phyloP scores from a whole-genome alignment of 495 filamentous ascomycete species.

The Astrocystis sublimbata region DNA sequence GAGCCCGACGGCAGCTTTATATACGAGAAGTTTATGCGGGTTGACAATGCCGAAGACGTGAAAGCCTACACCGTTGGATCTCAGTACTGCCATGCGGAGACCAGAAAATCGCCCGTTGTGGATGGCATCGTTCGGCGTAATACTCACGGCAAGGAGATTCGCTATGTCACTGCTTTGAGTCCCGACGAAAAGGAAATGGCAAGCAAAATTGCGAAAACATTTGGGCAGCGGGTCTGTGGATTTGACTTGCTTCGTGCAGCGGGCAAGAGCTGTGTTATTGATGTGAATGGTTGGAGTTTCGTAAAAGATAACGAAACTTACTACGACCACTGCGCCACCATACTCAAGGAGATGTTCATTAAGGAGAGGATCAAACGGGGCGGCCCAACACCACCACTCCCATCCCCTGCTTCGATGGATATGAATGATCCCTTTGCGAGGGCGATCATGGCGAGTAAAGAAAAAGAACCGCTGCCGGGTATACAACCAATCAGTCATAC shows the following conservation, averaged over 20 bases:
- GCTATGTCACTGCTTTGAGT: slow-evolving; percentile 84
- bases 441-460: slow-evolving; percentile 32
- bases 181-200: slow-evolving; percentile 84
- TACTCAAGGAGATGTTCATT: slow-evolving; percentile 83
- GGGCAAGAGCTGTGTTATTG: slow-evolving; percentile 93
- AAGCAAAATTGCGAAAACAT: slow-evolving; percentile 83
- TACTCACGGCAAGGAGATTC: slow-evolving; percentile 93
- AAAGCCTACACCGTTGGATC: slow-evolving; percentile 98
- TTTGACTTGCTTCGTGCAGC: slow-evolving; percentile 90
- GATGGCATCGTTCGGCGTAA: slow-evolving; percentile 95
- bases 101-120: slow-evolving; percentile 93
- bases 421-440: slow-evolving; percentile 41
- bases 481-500: slow-evolving; percentile 32
- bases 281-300: slow-evolving; percentile 99
- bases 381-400: slow-evolving; percentile 43
- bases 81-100: slow-evolving; percentile 93
- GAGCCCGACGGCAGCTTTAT: slow-evolving; percentile 81
- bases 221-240: slow-evolving; percentile 93
- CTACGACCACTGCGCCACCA: slow-evolving; percentile 85
- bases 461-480: slow-evolving; percentile 36
- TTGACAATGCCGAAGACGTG: slow-evolving; percentile 95
- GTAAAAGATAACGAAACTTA: slow-evolving; percentile 99
- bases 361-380: slow-evolving; percentile 62
- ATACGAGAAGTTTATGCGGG: slow-evolving; percentile 94
- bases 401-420: slow-evolving; percentile 47